Conservation (phyloP, 345 rosid species). For the rapeseed (Brassica napus) region Da-Ae NC_063437.1:2688501-2689000, state of each 20-base stretch:
- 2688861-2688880: not conserved
- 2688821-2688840: not conserved
- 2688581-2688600: slow-evolving; percentile 19
- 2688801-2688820: not conserved
- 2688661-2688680: slow-evolving; percentile 14
- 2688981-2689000: not conserved
- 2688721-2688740: not conserved
- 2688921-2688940: not conserved
- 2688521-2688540: slow-evolving; percentile 9
- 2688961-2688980: not conserved
- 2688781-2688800: not conserved
- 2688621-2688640: not conserved
- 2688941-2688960: not conserved
- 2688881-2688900: not conserved
- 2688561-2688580: slow-evolving; percentile 24
- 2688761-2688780: not conserved
- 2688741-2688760: not conserved
- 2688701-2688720: not conserved
- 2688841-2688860: not conserved
- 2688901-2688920: not conserved
- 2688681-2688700: not conserved
- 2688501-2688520: slow-evolving; percentile 8
- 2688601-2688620: slow-evolving; percentile 5
- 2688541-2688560: slow-evolving; percentile 15
- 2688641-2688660: slow-evolving; percentile 5